phyloP scores from a whole-genome alignment of 2,329 filamentous ascomycete genomes.

The Cladosporium sp. region DNA sequence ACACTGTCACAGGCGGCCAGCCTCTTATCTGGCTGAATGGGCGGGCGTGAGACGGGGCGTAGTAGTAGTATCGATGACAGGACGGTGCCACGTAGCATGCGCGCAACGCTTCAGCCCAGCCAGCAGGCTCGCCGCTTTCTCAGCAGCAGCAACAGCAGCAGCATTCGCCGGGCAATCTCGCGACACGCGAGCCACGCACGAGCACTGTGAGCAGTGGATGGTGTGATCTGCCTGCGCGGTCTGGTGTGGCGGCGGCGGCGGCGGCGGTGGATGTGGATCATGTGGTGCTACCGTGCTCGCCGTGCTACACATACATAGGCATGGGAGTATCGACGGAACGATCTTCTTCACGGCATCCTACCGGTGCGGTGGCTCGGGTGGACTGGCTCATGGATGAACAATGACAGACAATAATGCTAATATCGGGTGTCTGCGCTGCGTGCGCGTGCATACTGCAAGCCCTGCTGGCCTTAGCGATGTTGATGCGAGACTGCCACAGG shows the following conservation, averaged over 20 bases:
- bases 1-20: constrained; percentile 1
- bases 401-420: background rate
- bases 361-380: constrained; percentile 3
- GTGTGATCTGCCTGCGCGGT: constrained; percentile 8
- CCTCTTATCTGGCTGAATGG: background rate
- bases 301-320: no score
- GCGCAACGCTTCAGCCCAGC: background rate
- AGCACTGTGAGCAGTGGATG: background rate
- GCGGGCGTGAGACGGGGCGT: background rate
- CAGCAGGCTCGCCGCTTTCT: background rate
- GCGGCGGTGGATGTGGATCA: background rate
- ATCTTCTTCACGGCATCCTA: constrained; percentile 17
- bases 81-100: constrained; percentile 8
- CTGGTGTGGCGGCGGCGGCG: background rate
- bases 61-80: background rate
- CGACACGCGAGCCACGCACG: constrained; percentile 10
- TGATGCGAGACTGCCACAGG: background rate
- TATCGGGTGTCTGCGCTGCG: background rate
- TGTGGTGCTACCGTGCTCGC: no score
- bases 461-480: background rate
- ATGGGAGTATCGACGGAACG: background rate
- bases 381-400: background rate
- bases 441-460: background rate
- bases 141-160: background rate
- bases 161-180: constrained; percentile 6